phyloP scores from a whole-genome alignment of 805 yeast species.

The Metschnikowia corniflorae region DNA sequence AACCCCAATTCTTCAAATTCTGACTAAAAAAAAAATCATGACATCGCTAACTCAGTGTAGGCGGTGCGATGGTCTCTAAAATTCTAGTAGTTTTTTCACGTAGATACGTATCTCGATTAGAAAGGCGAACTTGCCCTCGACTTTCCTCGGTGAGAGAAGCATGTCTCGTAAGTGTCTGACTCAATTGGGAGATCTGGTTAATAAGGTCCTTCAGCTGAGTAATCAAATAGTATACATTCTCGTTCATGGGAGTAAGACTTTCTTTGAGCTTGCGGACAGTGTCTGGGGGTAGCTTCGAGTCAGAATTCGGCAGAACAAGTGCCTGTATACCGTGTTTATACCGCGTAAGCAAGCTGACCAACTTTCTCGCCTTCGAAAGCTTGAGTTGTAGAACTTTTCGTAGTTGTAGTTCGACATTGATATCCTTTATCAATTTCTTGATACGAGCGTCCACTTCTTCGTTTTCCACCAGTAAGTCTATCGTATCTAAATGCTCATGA shows the following conservation, averaged over 20 bases:
- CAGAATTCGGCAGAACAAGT: slow-evolving; percentile 15
- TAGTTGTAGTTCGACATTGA: slow-evolving; percentile 42
- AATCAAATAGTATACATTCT: slow-evolving; percentile 43
- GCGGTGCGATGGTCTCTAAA: too few relatives aligned
- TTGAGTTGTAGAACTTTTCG: slow-evolving; percentile 40
- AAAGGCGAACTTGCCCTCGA: slow-evolving; percentile 26
- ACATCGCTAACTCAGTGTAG: too few relatives aligned
- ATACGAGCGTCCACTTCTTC: slow-evolving; percentile 3
- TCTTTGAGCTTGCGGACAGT: slow-evolving; percentile 27
- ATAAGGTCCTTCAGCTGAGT: slow-evolving; percentile 41
- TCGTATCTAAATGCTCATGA: slow-evolving; percentile 49
- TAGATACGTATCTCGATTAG: slow-evolving; percentile 38
- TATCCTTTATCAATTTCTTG: slow-evolving; percentile 30
- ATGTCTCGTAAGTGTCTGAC: slow-evolving; percentile 21
- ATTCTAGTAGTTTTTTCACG: slow-evolving; percentile 31
- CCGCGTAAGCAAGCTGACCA: slow-evolving; percentile 29
- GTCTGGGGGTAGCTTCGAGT: slow-evolving; percentile 20
- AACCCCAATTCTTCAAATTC: too few relatives aligned
- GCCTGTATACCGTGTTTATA: slow-evolving; percentile 28
- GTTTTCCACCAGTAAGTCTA: not conserved
- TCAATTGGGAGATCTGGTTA: slow-evolving; percentile 25
- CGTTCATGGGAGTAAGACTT: slow-evolving; percentile 43
- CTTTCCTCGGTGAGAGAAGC: slow-evolving; percentile 17
- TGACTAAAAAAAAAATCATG: too few relatives aligned
- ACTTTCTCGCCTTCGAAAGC: slow-evolving; percentile 33